Percentiles rank a stretch among this genome's conserved stretches.
Conservation (phyloP, 2,329 filamentous ascomycete genomes). For the Penicillium sp. region DNA sequence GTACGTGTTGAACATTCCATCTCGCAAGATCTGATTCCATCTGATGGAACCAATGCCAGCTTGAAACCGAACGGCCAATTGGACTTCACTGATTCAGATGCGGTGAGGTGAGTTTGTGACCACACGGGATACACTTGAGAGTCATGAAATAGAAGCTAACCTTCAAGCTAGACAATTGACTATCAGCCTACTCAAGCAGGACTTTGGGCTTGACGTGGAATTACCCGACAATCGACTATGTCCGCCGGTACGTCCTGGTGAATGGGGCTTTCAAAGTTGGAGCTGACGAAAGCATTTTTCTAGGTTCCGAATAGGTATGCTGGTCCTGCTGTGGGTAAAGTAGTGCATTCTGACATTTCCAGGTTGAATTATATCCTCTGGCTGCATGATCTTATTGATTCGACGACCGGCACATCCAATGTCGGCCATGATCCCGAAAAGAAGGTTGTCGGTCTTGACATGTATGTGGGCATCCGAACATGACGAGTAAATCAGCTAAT, state of each 20-base stretch:
- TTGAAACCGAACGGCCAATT: conserved; percentile 64
- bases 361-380: conserved; percentile 90
- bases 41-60: conserved; percentile 37
- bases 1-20: conserved; percentile 41
- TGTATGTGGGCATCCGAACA: conserved; percentile 51
- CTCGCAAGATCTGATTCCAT: not conserved
- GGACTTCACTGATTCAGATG: conserved; percentile 78
- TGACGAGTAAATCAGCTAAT: conserved; percentile 12
- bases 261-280: not conserved
- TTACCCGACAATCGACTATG: conserved; percentile 81
- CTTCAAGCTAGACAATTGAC: conserved; percentile 64
- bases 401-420: conserved; percentile 55
- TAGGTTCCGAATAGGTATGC: conserved; percentile 53
- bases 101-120: conserved; percentile 65
- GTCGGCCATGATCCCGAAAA: conserved; percentile 59
- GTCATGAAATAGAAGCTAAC: conserved; percentile 5
- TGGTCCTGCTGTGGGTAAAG: conserved; percentile 3
- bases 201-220: conserved; percentile 74
- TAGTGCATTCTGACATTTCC: conserved; percentile 12
- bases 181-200: conserved; percentile 72
- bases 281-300: conserved; percentile 1
- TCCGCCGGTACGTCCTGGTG: conserved; percentile 66
- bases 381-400: conserved; percentile 81
- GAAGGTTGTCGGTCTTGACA: conserved; percentile 73
- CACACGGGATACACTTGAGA: not conserved